Conservation (phyloP, 495 filamentous ascomycete genomes). For the Parachaetomium inaequale region DNA sequence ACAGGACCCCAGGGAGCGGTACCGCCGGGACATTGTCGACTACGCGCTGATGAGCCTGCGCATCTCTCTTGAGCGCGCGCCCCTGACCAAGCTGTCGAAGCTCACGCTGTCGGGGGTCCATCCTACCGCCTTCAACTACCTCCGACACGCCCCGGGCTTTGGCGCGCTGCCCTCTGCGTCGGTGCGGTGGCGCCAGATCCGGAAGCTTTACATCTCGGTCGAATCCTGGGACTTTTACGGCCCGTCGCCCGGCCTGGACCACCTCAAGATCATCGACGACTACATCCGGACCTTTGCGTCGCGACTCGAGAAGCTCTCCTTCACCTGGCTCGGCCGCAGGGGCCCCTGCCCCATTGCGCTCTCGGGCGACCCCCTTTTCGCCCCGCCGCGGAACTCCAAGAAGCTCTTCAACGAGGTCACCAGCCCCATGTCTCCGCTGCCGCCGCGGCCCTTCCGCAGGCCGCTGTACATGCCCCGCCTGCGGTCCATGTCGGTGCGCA, state of each 20-base stretch:
- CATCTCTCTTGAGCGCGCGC: conserved; percentile 67
- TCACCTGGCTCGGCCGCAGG: conserved; percentile 66
- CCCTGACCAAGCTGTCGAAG: conserved; percentile 54
- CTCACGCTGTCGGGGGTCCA: conserved; percentile 66
- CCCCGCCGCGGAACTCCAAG: conserved; percentile 46
- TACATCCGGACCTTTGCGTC: conserved; percentile 63
- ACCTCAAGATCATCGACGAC: conserved; percentile 70
- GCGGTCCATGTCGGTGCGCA: conserved; percentile 61
- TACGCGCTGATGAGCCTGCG: conserved; percentile 77
- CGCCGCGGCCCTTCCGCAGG: conserved; percentile 42
- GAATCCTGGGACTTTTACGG: conserved; percentile 58
- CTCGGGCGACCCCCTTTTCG: conserved; percentile 57
- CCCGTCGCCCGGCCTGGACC: conserved; percentile 54
- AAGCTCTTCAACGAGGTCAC: conserved; percentile 55
- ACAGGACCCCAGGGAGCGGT: conserved; percentile 60
- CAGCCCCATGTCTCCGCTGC: conserved; percentile 49
- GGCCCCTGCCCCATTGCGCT: conserved; percentile 66
- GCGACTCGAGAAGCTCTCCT: conserved; percentile 59
- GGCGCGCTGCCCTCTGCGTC: conserved; percentile 61
- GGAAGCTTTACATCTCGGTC: conserved; percentile 63
- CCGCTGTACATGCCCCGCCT: conserved; percentile 57
- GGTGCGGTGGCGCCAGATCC: conserved; percentile 68
- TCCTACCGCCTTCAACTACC: conserved; percentile 63
- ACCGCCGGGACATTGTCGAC: conserved; percentile 71
- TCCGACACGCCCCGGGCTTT: conserved; percentile 62